A percentile compares a stretch with the other conserved stretches of the same genome.
These are phyloP conservation scores for Harringtonia aguacate DNA, from an alignment of 2,329 filamentous ascomycete genomes.

Conservation along the genomic window DNA sequence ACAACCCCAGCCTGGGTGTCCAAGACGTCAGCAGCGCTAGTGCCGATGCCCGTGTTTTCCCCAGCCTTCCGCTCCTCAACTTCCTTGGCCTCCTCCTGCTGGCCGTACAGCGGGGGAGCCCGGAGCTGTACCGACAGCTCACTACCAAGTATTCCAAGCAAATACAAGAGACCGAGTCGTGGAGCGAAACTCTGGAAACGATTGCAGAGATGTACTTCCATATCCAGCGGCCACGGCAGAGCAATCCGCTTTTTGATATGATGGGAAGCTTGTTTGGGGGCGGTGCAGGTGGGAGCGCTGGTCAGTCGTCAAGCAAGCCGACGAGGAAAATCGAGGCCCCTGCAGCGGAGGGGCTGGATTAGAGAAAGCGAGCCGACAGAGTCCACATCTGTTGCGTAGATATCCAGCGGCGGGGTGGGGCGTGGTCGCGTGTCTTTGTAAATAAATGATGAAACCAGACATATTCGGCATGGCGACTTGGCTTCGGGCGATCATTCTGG, in stretches of 20 bases:
- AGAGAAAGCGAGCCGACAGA: constrained; percentile 8
- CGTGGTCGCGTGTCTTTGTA: too few relatives aligned
- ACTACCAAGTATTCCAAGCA: constrained; percentile 70
- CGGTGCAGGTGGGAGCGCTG: constrained; percentile 35
- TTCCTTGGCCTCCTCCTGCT: constrained; percentile 80
- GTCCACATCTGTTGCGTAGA: background rate
- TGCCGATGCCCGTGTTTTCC: constrained; percentile 73
- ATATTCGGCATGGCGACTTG: too few relatives aligned
- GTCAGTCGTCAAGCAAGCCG: constrained; percentile 26
- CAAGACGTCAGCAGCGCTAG: constrained; percentile 70
- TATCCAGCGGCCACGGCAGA: constrained; percentile 78
- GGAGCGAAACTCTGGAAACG: constrained; percentile 74
- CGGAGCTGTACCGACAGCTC: constrained; percentile 74
- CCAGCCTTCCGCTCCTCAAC: constrained; percentile 86
- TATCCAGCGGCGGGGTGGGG: background rate
- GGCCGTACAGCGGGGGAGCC: constrained; percentile 66
- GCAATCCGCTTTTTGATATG: constrained; percentile 94
- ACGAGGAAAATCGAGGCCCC: constrained; percentile 30
- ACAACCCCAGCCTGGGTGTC: constrained; percentile 49
- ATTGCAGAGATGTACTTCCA: constrained; percentile 96
- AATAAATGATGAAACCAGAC: background rate
- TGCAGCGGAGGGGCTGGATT: constrained; percentile 50
- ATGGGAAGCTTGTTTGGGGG: constrained; percentile 92
- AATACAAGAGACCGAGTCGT: constrained; percentile 65
- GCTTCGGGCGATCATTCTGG: constrained; percentile 14